phyloP scores from a whole-genome alignment of 768 basidiomycete genomes.

The Psilocybe azurescens region DNA sequence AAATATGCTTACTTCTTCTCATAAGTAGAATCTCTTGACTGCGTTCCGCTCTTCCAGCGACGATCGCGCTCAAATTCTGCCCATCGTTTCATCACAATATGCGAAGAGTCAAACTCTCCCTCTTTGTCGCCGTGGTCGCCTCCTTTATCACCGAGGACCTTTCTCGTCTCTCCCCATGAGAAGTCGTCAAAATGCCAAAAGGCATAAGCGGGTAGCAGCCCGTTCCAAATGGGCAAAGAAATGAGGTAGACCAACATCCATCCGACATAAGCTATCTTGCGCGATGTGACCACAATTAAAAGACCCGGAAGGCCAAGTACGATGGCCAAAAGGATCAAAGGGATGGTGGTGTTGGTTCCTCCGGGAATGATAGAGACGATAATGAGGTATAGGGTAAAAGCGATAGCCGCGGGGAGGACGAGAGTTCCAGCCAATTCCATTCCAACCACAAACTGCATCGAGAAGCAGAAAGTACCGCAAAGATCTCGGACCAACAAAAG shows the following conservation, averaged over 20 bases:
- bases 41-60: conserved; percentile 87
- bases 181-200: conserved; percentile 99
- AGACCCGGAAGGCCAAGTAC: conserved; percentile 96
- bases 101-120: conserved; percentile 94
- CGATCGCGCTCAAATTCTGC: conserved; percentile 97
- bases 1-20: conserved; percentile 73
- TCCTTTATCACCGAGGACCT: conserved; percentile 74
- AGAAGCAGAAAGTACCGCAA: conserved; percentile 99
- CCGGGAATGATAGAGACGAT: conserved; percentile 86
- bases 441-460: conserved; percentile 98
- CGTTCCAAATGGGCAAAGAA: conserved; percentile 97
- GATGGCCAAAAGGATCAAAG: conserved; percentile 90
- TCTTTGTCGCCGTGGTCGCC: conserved; percentile 89
- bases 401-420: conserved; percentile 95
- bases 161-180: conserved; percentile 95
- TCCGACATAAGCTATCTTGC: conserved; percentile 92
- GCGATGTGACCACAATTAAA: conserved; percentile 93
- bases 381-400: conserved; percentile 95
- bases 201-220: conserved; percentile 92
- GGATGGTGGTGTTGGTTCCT: conserved; percentile 80
- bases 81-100: conserved; percentile 99
- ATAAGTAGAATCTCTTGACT: conserved; percentile 79
- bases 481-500: conserved; percentile 93
- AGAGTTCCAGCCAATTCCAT: conserved; percentile 98
- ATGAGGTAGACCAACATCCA: conserved; percentile 97